Conservation (phyloP, 306 rosid species). For the Vachellia collinsii region DNA sequence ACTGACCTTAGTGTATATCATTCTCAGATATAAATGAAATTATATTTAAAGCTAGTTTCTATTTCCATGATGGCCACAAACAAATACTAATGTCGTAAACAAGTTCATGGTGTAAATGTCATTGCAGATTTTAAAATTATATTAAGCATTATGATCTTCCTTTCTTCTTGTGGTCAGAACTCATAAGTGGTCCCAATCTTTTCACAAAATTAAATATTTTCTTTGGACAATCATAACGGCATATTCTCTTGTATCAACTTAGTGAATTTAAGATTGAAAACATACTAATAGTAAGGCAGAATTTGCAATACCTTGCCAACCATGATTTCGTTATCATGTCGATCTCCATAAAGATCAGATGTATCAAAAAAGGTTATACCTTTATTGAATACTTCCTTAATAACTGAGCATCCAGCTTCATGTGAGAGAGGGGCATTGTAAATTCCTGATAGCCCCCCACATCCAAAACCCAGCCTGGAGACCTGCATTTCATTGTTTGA, state of each 20-base stretch:
- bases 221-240: neutral
- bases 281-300: slow-evolving; percentile 16
- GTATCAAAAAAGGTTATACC: slow-evolving; percentile 81
- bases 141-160: neutral
- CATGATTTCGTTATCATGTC: slow-evolving; percentile 74
- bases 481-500: slow-evolving; percentile 52
- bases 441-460: slow-evolving; percentile 71
- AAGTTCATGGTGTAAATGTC: neutral
- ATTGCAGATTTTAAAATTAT: neutral
- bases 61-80: neutral
- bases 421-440: slow-evolving; percentile 68
- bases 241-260: neutral
- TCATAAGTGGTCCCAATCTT: neutral
- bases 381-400: slow-evolving; percentile 65
- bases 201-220: neutral
- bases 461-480: slow-evolving; percentile 86
- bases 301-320: slow-evolving; percentile 61
- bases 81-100: neutral
- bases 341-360: slow-evolving; percentile 61
- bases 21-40: neutral
- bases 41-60: neutral
- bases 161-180: neutral
- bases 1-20: neutral
- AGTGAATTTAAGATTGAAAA: neutral
- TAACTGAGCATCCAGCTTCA: slow-evolving; percentile 64